A percentile compares a stretch with the other conserved stretches of the same genome.
Evolutionary conservation across 2,329 filamentous ascomycete species (phyloP).

Genomic region (Apiospora kogelbergensis): DNA sequence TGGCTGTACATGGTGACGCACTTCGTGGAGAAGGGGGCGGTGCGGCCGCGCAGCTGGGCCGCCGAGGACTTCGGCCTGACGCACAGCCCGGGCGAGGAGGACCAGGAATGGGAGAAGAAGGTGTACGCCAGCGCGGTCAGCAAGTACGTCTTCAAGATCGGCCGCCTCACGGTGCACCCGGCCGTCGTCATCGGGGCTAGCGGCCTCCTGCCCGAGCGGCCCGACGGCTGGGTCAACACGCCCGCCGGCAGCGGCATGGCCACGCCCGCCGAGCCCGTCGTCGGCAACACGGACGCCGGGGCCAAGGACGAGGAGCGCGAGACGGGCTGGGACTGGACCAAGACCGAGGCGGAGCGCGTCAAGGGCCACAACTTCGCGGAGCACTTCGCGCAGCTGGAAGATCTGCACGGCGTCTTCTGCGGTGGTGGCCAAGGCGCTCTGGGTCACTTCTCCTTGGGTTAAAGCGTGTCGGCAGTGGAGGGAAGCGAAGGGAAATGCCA

Average conservation of each 20-base stretch:
- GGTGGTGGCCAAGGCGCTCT: constrained; percentile 53
- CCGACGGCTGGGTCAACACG: constrained; percentile 60
- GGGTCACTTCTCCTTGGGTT: constrained; percentile 47
- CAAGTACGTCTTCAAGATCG: constrained; percentile 84
- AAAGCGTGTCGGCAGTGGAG: no score
- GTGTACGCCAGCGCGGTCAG: constrained; percentile 71
- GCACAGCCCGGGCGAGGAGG: constrained; percentile 14
- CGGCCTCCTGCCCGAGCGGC: constrained; percentile 71
- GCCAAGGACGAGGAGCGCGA: constrained; percentile 37
- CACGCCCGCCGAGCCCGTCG: constrained; percentile 19
- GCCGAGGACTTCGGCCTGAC: constrained; percentile 41
- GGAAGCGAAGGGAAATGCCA: no score
- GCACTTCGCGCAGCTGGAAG: constrained; percentile 59
- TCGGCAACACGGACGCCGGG: constrained; percentile 38
- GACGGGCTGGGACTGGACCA: constrained; percentile 57
- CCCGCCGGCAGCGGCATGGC: constrained; percentile 26
- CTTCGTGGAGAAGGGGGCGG: constrained; percentile 65
- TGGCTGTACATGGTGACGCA: constrained; percentile 78
- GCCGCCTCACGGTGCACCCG: constrained; percentile 80
- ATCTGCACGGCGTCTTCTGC: constrained; percentile 51
- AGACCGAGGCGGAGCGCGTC: constrained; percentile 54
- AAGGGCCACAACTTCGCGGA: constrained; percentile 55
- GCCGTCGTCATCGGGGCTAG: constrained; percentile 71
- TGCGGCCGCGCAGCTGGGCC: constrained; percentile 54
- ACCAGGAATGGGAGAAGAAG: constrained; percentile 55